Percentiles rank a stretch among this genome's conserved stretches.
phyloP scores from a whole-genome alignment of 2,329 filamentous ascomycete genomes.

The Penicillium sp. region DNA sequence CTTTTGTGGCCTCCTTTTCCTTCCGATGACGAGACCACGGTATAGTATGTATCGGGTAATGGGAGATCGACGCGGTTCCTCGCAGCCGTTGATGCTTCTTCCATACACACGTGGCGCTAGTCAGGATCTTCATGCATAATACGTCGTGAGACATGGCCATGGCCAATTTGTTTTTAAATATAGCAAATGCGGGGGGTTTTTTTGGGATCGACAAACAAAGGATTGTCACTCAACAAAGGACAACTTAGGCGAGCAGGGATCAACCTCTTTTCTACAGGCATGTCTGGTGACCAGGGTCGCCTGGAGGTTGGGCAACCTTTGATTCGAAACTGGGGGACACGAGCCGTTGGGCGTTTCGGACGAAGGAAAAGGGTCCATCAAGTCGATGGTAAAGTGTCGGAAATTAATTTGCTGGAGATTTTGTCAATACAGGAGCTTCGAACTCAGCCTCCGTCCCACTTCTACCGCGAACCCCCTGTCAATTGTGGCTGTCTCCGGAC shows the following conservation, averaged over 20 bases:
- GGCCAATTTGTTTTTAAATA: not conserved
- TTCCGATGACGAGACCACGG: constrained; percentile 4
- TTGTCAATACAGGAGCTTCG: constrained; percentile 5
- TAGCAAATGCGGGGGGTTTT: not conserved
- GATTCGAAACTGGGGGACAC: constrained; percentile 1
- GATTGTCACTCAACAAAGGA: not conserved
- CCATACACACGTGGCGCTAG: constrained; percentile 39
- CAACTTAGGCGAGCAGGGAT: constrained; percentile 5
- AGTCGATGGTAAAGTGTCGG: not conserved
- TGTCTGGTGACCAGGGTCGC: constrained; percentile 11
- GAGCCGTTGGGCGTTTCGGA: constrained; percentile 13
- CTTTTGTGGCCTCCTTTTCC: not conserved
- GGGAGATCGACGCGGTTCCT: constrained; percentile 40
- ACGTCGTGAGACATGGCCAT: constrained; percentile 8
- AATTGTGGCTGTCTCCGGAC: not conserved
- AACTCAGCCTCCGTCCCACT: constrained; percentile 11
- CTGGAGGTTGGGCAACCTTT: constrained; percentile 6
- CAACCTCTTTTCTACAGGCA: not conserved
- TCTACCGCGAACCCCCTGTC: constrained; percentile 3
- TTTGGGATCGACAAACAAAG: not conserved
- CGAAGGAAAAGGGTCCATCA: constrained; percentile 4
- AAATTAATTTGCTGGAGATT: not conserved
- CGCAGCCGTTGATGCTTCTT: constrained; percentile 39
- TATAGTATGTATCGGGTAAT: constrained; percentile 27
- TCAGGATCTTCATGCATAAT: constrained; percentile 38